Percentiles rank a stretch among this genome's conserved stretches.
Evolutionary conservation across 2,329 filamentous ascomycete genomes (phyloP).

Genomic region (Ceratocystis ficicola): DNA sequence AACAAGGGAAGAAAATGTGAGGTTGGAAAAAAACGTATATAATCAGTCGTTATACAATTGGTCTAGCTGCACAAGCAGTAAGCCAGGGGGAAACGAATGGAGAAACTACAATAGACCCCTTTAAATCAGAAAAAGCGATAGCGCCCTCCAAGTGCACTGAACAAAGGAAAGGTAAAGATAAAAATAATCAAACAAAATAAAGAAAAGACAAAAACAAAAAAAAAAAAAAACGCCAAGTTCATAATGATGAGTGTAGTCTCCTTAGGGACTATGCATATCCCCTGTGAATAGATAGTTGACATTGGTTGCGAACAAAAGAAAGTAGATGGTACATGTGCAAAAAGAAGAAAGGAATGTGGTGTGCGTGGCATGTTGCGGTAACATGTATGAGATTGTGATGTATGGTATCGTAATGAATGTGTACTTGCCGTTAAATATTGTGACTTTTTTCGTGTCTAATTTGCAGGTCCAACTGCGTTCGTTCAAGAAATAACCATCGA

Average conservation of each 20-base stretch:
- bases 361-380: too few relatives aligned
- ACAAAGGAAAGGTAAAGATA: background rate
- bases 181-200: background rate
- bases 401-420: background rate
- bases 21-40: conserved; percentile 8
- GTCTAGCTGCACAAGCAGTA: background rate
- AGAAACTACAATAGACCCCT: background rate
- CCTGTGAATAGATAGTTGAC: background rate
- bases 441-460: background rate
- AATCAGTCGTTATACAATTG: background rate
- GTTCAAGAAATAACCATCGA: background rate
- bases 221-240: background rate
- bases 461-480: background rate
- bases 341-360: background rate
- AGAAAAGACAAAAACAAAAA: background rate
- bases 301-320: background rate
- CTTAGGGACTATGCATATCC: conserved; percentile 11
- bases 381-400: background rate
- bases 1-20: background rate
- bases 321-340: conserved; percentile 4
- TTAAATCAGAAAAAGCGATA: background rate
- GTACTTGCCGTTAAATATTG: background rate
- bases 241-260: background rate
- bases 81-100: background rate
- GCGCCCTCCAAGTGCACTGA: background rate